These are phyloP conservation scores for Globomyces pollinis-pini DNA, from an alignment of 192 early-diverging fungal genomes.

Conservation along the genomic window DNA sequence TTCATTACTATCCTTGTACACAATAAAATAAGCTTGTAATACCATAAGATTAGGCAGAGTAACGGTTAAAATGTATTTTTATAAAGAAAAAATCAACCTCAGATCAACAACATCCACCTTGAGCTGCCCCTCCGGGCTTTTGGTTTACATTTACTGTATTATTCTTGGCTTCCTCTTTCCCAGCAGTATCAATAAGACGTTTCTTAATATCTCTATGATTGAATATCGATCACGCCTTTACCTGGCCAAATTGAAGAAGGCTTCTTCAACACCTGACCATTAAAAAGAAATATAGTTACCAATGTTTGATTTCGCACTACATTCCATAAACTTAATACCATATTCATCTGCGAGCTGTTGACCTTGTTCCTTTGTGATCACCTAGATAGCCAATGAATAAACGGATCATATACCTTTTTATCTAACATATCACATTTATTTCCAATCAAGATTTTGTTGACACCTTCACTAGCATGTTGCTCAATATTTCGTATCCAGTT, in stretches of 20 bases:
- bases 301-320: constrained; percentile 97
- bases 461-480: constrained; percentile 97
- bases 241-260: constrained; percentile 93
- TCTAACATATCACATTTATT: constrained; percentile 99
- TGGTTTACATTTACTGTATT: constrained; percentile 22
- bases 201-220: constrained; percentile 91
- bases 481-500: constrained; percentile 99
- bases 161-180: constrained; percentile 41
- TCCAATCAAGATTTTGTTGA: constrained; percentile 97
- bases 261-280: constrained; percentile 71
- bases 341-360: constrained; percentile 92
- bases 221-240: constrained; percentile 61
- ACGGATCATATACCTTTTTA: constrained; percentile 86
- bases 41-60: no score
- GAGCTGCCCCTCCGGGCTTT: not conserved
- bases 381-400: constrained; percentile 40
- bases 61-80: constrained; percentile 7
- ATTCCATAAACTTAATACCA: constrained; percentile 92
- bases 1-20: no score
- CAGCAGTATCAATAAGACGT: constrained; percentile 85
- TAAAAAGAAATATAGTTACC: constrained; percentile 38
- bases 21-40: no score
- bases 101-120: constrained; percentile 13
- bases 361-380: constrained; percentile 91
- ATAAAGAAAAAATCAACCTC: not conserved